Base-by-base conservation (phyloP, 352 stramenopile species). In the Pythium apleroticum region DNA sequence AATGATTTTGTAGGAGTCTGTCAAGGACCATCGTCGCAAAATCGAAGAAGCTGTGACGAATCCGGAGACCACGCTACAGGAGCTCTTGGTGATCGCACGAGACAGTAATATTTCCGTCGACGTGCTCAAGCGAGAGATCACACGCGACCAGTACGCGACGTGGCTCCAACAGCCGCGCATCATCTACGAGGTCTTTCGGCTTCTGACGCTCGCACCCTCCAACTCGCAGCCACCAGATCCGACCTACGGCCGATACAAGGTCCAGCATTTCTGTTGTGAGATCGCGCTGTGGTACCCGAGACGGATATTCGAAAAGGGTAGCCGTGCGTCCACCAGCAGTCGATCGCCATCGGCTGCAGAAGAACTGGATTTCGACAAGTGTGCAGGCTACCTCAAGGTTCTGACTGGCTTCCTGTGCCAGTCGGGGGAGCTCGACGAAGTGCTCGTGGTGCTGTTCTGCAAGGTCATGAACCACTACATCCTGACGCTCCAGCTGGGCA, bases 381-480 rank as follows among this genome's bases (percentile, higher is more conserved):
- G 78, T 24, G 75, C 69, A 1, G 74, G 76, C 30, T 95, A 94
- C 56, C 69, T 95, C 45, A 94, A 92, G 55, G 84, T 94, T 17
- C 71, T 95, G 6, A 93, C 93, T 60, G 89, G 88, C 30, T 95
- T 95, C 62, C 66, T 94, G 19, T 95, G 83, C 52, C 84, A 72
- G 9, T 73, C 77, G 0, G 73, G 84, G 11, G 71, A 78, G 17
- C 72, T 93, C 20, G 87, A 95, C 48, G 81, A 93, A 28, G 87
- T 95, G 9, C 58, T 93, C 15, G 52, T 95, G 25, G 76, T 95
- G 46, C 70, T 95, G 12, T 95, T 95, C 62, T 95, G 87, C 76
- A 93, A 95, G 69, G 85, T 93, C 20, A 63, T 92, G 52, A 93
- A 94, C 59, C 80, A 89, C 52, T 90, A 86, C n/a, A 85, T 94